These are phyloP conservation scores for Litchi chinensis DNA, from an alignment of 345 rosid genomes.

Conservation along the genomic window DNA sequence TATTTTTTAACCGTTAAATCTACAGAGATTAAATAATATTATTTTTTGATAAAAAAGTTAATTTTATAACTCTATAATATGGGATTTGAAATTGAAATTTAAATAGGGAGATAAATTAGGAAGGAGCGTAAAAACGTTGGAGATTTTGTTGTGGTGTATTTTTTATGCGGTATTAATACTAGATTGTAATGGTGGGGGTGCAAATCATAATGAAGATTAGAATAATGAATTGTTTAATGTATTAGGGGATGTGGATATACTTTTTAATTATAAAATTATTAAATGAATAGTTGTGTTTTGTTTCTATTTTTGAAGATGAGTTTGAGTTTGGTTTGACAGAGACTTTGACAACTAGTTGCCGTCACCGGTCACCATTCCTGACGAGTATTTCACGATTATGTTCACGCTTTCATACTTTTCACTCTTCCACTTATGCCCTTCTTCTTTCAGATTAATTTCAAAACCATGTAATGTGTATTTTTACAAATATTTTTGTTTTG, in stretches of 20 bases:
- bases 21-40: too few relatives aligned
- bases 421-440: neutral
- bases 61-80: too few relatives aligned
- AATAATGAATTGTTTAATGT: neutral
- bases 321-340: slow-evolving; percentile 35
- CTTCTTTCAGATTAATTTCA: neutral
- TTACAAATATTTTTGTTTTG: too few relatives aligned
- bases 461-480: neutral
- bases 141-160: neutral
- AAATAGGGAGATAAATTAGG: too few relatives aligned
- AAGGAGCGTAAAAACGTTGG: too few relatives aligned
- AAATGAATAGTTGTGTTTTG: neutral
- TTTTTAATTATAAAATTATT: neutral
- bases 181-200: too few relatives aligned
- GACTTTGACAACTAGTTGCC: slow-evolving; percentile 38
- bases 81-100: too few relatives aligned
- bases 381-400: neutral
- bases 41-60: too few relatives aligned
- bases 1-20: too few relatives aligned
- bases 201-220: neutral
- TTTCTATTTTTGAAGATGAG: neutral
- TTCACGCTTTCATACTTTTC: neutral
- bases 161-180: neutral
- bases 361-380: neutral
- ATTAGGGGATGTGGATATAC: neutral